Percentiles rank a stretch among this genome's conserved stretches.
Evolutionary conservation across 176 grass and related monocot genomes (phyloP).

Genomic region (Hsuehochloa calcarea): DNA sequence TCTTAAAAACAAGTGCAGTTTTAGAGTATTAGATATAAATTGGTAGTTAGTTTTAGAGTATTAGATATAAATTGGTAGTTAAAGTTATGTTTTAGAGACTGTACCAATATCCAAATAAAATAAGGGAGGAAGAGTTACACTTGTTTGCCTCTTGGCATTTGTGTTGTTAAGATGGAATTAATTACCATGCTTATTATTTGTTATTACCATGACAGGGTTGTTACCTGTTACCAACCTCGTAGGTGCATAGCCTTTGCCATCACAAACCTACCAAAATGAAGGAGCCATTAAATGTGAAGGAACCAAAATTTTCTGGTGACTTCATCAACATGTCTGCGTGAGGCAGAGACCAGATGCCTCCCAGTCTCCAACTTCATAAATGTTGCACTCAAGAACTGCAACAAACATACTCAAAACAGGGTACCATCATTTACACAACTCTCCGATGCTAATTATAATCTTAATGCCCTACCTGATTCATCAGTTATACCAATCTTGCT

Average conservation of each 20-base stretch:
- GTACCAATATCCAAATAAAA: neutral
- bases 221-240: conserved; percentile 23
- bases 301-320: conserved; percentile 20
- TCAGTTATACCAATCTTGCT: neutral
- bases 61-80: neutral
- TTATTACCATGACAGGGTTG: neutral
- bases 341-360: neutral
- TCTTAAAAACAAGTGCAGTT: neutral
- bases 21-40: neutral
- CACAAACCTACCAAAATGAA: conserved; percentile 43
- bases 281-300: conserved; percentile 32
- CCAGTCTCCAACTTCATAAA: conserved; percentile 29
- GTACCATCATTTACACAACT: neutral
- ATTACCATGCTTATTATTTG: neutral
- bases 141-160: neutral
- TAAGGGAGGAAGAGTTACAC: neutral
- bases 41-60: neutral
- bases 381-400: conserved; percentile 3
- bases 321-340: conserved; percentile 4
- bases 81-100: neutral
- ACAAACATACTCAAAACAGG: neutral
- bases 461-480: neutral
- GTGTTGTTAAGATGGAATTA: neutral
- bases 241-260: conserved; percentile 2
- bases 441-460: neutral